Base-by-base conservation (phyloP, 257 asterid genomes). In the Echium plantagineum region DNA sequence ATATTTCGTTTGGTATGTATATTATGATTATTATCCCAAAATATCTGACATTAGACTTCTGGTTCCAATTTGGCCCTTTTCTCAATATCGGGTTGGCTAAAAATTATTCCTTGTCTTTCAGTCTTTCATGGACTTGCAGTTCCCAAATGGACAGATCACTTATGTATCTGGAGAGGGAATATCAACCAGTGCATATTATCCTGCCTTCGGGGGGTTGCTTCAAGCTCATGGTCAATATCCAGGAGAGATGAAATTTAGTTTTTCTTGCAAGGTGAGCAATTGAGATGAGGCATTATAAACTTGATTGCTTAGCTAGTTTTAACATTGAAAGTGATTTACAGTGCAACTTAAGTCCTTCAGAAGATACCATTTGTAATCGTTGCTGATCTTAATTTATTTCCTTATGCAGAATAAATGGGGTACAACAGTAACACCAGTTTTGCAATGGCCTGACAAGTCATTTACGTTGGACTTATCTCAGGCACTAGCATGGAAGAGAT, bases 201-300 rank as follows among this genome's bases (percentile, higher is more conserved):
- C 96, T 55, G 61, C 86, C 30, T 81, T 84, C 9, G 98, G 97
- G 21, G 98, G 98, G 52, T 75, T 93, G 52, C 91, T 93, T 68
- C 98, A 93, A 80, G 97, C 88, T 22, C 97, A 93, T 75, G 98
- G 98, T 69, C 97, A 84, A 68, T 89, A 84, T 74, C 98, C 97
- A 0, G 97, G 98, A 63, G 98, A 89, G 65, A 85, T 89, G 89
- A 93, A 72, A 76, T 80, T 85, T 75, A 93, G 98, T 77, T 93
- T 85, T 80, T 89, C 98, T 55, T 82, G 94, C 84, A 93, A 89
- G 98, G 98, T 89, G 75, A 67, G 74, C 56, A 57, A 47, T 26
- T 61, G 17, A 30, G 32, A 60, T 51, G 60, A 18, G 63, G 46
- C 63, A 38, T 13, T 26, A 7, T 57, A 22, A 35, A 35, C 46